A percentile compares a stretch with the other conserved stretches of the same genome.
Conservation (phyloP, 2,329 filamentous ascomycete species). For the Diaporthe vaccinii region DNA sequence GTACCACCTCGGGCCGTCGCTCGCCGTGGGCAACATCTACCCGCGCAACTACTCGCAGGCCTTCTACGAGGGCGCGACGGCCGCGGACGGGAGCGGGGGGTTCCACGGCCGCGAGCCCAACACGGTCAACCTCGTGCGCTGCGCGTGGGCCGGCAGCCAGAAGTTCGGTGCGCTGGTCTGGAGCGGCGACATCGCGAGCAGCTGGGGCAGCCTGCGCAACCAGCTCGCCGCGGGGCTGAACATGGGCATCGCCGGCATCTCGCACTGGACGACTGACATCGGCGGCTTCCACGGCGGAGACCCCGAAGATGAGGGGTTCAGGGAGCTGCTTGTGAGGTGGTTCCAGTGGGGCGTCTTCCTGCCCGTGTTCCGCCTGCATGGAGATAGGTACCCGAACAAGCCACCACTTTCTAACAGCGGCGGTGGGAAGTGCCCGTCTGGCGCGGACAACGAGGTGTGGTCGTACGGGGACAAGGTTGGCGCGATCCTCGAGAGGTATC, state of each 20-base stretch:
- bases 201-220: conserved; percentile 70
- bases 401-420: conserved; percentile 52
- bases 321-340: conserved; percentile 76
- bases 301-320: conserved; percentile 66
- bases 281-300: conserved; percentile 78
- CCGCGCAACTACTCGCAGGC: conserved; percentile 69
- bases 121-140: conserved; percentile 68
- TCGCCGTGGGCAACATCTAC: conserved; percentile 69
- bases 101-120: conserved; percentile 48
- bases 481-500: conserved; percentile 70
- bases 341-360: conserved; percentile 79
- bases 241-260: conserved; percentile 74
- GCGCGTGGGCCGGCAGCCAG: conserved; percentile 68
- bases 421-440: conserved; percentile 59
- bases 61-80: conserved; percentile 71
- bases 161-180: conserved; percentile 76
- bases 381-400: conserved; percentile 71
- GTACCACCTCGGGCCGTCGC: conserved; percentile 67
- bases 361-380: conserved; percentile 77
- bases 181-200: conserved; percentile 76
- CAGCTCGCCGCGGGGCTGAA: conserved; percentile 75
- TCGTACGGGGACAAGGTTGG: conserved; percentile 73
- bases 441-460: conserved; percentile 75
- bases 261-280: conserved; percentile 80
- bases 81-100: conserved; percentile 45